Evolutionary conservation across 1,284 basidiomycete species (phyloP).

Genomic region (Puccinia coronata): DNA sequence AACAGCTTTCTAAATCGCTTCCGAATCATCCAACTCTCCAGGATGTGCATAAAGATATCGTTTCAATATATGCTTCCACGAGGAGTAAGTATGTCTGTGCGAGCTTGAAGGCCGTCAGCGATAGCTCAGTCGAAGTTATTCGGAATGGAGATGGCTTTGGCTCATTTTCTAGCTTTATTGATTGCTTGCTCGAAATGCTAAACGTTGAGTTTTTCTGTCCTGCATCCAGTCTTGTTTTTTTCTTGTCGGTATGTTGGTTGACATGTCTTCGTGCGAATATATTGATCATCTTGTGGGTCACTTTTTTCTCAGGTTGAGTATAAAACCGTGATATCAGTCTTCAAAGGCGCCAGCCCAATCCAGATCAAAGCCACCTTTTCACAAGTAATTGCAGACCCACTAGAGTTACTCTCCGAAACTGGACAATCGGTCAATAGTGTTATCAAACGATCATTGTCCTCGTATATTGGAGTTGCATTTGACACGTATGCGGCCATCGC

Average conservation of each 20-base stretch:
- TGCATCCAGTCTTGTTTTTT: not conserved
- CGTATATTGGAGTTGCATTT: constrained; percentile 55
- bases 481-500: constrained; percentile 52
- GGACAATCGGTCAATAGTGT: constrained; percentile 54
- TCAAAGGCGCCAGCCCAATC: constrained; percentile 24
- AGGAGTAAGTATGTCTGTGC: constrained; percentile 26
- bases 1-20: constrained; percentile 23
- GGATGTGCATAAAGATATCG: constrained; percentile 16
- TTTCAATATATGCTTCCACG: constrained; percentile 17
- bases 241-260: not conserved
- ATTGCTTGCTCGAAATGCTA: constrained; percentile 38
- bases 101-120: constrained; percentile 17
- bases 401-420: constrained; percentile 53
- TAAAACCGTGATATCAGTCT: constrained; percentile 7
- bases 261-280: constrained; percentile 16
- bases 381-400: constrained; percentile 52
- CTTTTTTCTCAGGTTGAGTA: constrained; percentile 6
- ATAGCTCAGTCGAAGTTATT: constrained; percentile 22
- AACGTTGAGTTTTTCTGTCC: constrained; percentile 31
- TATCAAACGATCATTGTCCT: constrained; percentile 55
- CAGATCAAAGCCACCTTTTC: constrained; percentile 51
- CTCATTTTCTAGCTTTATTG: constrained; percentile 37
- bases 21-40: not conserved
- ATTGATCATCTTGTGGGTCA: no score
- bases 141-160: constrained; percentile 23